Evolutionary conservation across 202 grass and related monocot genomes (phyloP).

Genomic region (Dendrocalamus latiflorus): DNA sequence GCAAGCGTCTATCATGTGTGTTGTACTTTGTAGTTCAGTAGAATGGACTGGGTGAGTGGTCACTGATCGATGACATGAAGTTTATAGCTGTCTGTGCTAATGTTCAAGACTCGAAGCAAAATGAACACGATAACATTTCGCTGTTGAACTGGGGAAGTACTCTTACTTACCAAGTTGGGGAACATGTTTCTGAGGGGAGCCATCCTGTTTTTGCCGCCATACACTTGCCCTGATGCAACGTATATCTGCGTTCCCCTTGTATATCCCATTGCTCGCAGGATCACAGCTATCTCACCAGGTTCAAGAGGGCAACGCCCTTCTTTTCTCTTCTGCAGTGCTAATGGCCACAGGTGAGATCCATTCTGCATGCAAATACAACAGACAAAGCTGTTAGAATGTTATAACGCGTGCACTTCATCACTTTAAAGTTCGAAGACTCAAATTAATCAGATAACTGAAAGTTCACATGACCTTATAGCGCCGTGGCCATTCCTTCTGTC

Average conservation of each 20-base stretch:
- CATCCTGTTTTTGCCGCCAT: conserved; percentile 91
- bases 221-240: conserved; percentile 85
- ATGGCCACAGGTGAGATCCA: conserved; percentile 87
- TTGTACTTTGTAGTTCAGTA: too few relatives aligned
- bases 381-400: background rate
- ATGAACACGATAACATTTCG: background rate
- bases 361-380: conserved; percentile 52
- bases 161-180: conserved; percentile 69
- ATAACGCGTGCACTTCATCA: background rate
- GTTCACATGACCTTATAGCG: conserved; percentile 65
- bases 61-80: too few relatives aligned
- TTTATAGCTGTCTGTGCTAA: too few relatives aligned
- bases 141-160: background rate
- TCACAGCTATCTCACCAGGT: conserved; percentile 80
- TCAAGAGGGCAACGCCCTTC: conserved; percentile 94
- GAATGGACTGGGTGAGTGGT: too few relatives aligned
- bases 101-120: background rate
- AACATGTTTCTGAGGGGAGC: conserved; percentile 96
- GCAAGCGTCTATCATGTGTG: too few relatives aligned
- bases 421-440: background rate
- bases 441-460: background rate
- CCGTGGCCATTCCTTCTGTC: conserved; percentile 79
- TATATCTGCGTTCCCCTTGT: conserved; percentile 87
- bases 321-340: conserved; percentile 86
- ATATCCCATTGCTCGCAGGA: conserved; percentile 83